Conservation (phyloP, 2,329 filamentous ascomycete genomes). For the Neobulgaria alba region DNA sequence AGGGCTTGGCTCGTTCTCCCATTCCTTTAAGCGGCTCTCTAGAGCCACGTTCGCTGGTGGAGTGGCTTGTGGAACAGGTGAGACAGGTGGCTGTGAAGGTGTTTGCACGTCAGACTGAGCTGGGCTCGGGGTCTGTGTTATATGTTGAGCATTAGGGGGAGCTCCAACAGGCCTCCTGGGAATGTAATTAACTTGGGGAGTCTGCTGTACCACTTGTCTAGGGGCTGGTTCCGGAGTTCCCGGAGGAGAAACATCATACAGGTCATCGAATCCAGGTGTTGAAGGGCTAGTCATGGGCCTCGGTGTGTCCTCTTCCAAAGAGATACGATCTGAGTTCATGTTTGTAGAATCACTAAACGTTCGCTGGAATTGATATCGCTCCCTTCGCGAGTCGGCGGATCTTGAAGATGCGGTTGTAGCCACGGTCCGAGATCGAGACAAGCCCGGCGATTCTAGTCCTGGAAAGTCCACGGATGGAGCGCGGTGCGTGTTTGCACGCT, state of each 20-base stretch:
- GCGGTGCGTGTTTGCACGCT: conserved; percentile 23
- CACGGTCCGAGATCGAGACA: conserved; percentile 23
- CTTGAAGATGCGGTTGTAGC: conserved; percentile 16
- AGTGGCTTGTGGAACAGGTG: conserved; percentile 19
- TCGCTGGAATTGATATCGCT: conserved; percentile 27
- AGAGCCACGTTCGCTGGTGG: conserved; percentile 6
- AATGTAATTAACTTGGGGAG: conserved; percentile 13
- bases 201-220: conserved; percentile 1
- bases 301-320: conserved; percentile 20
- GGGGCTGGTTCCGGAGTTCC: conserved; percentile 21
- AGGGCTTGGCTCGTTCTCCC: conserved; percentile 9
- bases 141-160: conserved; percentile 1
- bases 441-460: conserved; percentile 13
- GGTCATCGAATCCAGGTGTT: conserved; percentile 22
- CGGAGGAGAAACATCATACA: conserved; percentile 30
- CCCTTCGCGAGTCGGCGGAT: conserved; percentile 18
- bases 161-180: conserved; percentile 20
- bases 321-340: conserved; percentile 17
- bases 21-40: conserved; percentile 10
- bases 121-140: conserved; percentile 3
- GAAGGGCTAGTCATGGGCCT: conserved; percentile 30
- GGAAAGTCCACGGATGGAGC: conserved; percentile 19
- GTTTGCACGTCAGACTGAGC: conserved; percentile 15
- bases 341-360: conserved; percentile 32
- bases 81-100: conserved; percentile 17